Base-by-base conservation (phyloP, 257 asterid species). In the Solanum commersonii region DNA sequence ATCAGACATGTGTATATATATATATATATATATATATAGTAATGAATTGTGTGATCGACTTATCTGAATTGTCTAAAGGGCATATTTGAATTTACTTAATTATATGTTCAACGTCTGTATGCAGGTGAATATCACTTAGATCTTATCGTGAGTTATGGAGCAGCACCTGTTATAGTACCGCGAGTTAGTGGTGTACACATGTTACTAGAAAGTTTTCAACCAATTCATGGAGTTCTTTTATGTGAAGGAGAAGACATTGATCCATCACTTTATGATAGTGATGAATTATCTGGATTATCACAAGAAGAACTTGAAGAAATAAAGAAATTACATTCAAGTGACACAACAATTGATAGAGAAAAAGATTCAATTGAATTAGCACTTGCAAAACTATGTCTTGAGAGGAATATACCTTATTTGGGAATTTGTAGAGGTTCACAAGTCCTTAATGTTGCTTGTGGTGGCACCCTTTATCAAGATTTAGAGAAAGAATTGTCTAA, bases 381-480 rank as follows among this genome's bases (percentile, higher is more conserved):
- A 15, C 94, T 96, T 0, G 99, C 98, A 14, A 96, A 93, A 68
- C 95, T 95, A 52, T 96, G 99, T 89, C 94, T 96, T 13, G 98
- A 95, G 35, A 90, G 99, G 44, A 96, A 95, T 86, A 95, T 96
- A 42, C 99, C 99, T 1, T 96, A 94, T 79, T 83, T 96, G 83
- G 99, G 99, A 35, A 95, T 96, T 52, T 96, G 99, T 89, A 89
- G 98, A 59, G 99, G 99, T 1, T 95, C 98, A 9, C 99, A 96
- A 89, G 92, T 96, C 65, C 93, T 96, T 1, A 96, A 96, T 68
- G 98, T 96, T 22, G 99, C 99, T 2, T 95, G 96, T 87, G 98
- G 98, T 25, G 99, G 99, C 5, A 94, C 97, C 73, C 97, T 96
- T 29, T 96, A 95, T 89, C 98, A 94, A 8, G 99, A 96, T 76